Percentiles rank a stretch among this genome's conserved stretches.
Conservation (phyloP, 2,329 filamentous ascomycete genomes). For the Berkeleyomyces rouxiae region DNA sequence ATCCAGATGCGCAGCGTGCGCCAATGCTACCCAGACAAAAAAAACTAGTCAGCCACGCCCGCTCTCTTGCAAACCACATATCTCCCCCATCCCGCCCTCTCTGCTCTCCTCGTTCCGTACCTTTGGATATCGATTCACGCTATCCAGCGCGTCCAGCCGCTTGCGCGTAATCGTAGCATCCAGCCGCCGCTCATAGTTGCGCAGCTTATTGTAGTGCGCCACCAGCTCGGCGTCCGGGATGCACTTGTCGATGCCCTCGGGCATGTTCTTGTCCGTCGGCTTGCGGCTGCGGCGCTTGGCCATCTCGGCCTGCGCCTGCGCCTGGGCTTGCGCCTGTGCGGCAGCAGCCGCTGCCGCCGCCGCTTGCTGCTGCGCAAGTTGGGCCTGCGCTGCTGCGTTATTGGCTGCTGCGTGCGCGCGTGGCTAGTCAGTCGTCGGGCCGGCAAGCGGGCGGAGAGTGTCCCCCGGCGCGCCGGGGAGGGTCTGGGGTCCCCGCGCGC, state of each 20-base stretch:
- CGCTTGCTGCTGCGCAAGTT: slow-evolving; percentile 28
- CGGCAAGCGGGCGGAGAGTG: too few species aligned
- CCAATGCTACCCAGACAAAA: slow-evolving; percentile 2
- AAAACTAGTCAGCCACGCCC: background rate
- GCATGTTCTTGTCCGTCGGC: slow-evolving; percentile 88
- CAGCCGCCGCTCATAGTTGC: slow-evolving; percentile 72
- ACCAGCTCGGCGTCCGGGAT: slow-evolving; percentile 63
- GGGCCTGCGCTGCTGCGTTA: slow-evolving; percentile 32
- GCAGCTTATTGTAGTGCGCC: slow-evolving; percentile 64
- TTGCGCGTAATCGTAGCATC: slow-evolving; percentile 93
- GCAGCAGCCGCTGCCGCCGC: slow-evolving; percentile 32
- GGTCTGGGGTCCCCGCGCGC: too few species aligned
- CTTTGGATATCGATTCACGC: slow-evolving; percentile 57
- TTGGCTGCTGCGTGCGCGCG: background rate
- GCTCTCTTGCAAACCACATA: background rate
- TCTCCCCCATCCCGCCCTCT: background rate
- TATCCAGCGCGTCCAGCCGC: slow-evolving; percentile 75
- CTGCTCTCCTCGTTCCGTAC: slow-evolving; percentile 23
- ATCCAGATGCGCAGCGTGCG: slow-evolving; percentile 78
- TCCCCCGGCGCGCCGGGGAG: too few species aligned
- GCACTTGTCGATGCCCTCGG: slow-evolving; percentile 72
- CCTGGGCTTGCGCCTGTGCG: slow-evolving; percentile 33
- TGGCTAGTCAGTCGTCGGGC: background rate
- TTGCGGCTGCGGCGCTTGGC: slow-evolving; percentile 71
- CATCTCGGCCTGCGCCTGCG: slow-evolving; percentile 39